Evolutionary conservation across 176 grass and related monocot genomes (phyloP), one percentile per base, ranked within the genome.

Genomic region (Aegilops bicornis): DNA sequence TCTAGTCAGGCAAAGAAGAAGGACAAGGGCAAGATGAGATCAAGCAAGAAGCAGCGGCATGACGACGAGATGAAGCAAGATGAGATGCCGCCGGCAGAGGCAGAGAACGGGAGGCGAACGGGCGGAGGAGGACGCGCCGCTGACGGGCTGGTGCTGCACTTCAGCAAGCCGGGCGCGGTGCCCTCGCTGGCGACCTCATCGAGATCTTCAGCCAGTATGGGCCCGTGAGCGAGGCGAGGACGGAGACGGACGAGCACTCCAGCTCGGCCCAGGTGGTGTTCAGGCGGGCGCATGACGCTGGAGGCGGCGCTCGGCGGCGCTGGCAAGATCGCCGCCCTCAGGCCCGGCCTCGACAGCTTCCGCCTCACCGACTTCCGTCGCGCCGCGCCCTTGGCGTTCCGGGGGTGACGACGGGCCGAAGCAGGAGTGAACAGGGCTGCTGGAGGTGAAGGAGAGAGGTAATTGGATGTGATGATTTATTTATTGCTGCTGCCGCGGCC

Each of bases 191-290:
- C 50, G 85, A 95, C 54, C 91, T 95, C 64, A 86, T 93, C 29
- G 86, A 84, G 68, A 79, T 92, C 73, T 98, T 98, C 77, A 86
- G 93, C 64, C 85, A 87, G 68, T 95, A 90, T 47, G 95, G 93
- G 24, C 91, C 93, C 20, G 71, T 95, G 15, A 91, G 83, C 24
- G 90, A 94, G 91, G 91, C 58, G 33, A 89, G 82, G 78, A 90
- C 84, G 43, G 83, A 85, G 70, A 69, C 71, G 23, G 82, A 79
- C 30, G 71, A 87, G 79, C 79, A 62, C 48, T 29, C 73, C 52
- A 92, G 67, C 68, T 76, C 74, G 25, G 95, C 88, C 20, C 71
- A 88, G 76, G 92, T 94, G 73, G 73, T 89, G 59, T 95, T 92
- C 82, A 92, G 89, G 87, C 90, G 86, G 83, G 79, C 81, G 77